phyloP scores from a whole-genome alignment of 345 rosid genomes.

The Eucalyptus leucophloia region DNA sequence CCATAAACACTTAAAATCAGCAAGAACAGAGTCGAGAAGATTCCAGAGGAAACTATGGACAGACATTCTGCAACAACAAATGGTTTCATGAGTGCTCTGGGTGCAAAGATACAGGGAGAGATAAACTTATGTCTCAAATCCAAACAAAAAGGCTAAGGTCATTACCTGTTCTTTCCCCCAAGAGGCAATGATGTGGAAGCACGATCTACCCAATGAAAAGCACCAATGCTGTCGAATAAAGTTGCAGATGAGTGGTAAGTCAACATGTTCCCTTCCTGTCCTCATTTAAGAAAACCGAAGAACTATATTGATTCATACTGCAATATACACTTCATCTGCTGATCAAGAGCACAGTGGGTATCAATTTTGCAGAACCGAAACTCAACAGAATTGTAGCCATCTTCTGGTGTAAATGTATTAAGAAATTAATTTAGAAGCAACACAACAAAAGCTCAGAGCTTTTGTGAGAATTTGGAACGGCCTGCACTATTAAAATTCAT shows the following conservation, averaged over 20 bases:
- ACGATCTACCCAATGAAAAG: constrained; percentile 86
- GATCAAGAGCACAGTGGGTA: neutral
- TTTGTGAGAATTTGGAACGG: neutral
- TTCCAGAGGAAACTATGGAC: neutral
- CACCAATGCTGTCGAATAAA: constrained; percentile 52
- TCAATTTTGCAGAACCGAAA: neutral
- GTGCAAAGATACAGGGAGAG: neutral
- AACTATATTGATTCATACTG: neutral
- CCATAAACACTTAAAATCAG: neutral
- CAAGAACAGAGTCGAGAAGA: neutral
- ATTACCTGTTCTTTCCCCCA: constrained; percentile 36
- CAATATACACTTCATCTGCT: neutral
- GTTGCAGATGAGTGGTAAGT: neutral
- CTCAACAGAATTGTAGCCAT: neutral
- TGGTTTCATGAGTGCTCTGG: neutral
- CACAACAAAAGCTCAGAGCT: neutral
- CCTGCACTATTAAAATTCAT: neutral
- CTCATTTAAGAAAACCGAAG: neutral
- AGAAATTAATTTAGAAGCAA: neutral
- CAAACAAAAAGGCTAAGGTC: neutral
- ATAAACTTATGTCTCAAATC: neutral
- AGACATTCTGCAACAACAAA: neutral
- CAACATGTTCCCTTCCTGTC: neutral
- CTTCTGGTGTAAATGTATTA: neutral
- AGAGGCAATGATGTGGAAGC: constrained; percentile 32